A percentile compares a stretch with the other conserved stretches of the same genome.
Conservation (phyloP, 1,284 basidiomycete species). For the Tremellales sp. region DNA sequence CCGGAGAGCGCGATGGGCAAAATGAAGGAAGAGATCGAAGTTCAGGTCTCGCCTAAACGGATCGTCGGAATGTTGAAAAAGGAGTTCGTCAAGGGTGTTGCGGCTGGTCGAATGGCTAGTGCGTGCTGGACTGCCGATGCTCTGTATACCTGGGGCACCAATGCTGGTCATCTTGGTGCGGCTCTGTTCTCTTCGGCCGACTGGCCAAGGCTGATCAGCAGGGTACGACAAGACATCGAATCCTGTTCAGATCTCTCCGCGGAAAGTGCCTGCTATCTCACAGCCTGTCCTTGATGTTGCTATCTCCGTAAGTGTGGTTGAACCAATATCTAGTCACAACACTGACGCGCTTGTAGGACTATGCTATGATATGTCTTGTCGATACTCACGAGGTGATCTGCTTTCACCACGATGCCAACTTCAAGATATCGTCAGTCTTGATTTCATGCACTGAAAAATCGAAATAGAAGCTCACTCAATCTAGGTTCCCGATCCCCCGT, state of each 20-base stretch:
- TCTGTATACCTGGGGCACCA: slow-evolving; percentile 96
- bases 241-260: slow-evolving; percentile 72
- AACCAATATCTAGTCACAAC: slow-evolving; percentile 3
- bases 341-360: slow-evolving; percentile 57
- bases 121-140: slow-evolving; percentile 80
- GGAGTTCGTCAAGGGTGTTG: slow-evolving; percentile 73
- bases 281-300: slow-evolving; percentile 66
- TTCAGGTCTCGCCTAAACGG: slow-evolving; percentile 73
- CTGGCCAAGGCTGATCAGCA: slow-evolving; percentile 27
- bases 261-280: slow-evolving; percentile 74
- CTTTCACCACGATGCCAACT: slow-evolving; percentile 70
- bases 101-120: slow-evolving; percentile 81
- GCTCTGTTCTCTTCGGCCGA: not conserved
- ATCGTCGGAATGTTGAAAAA: slow-evolving; percentile 75
- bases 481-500: slow-evolving; percentile 63
- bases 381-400: slow-evolving; percentile 74
- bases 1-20: slow-evolving; percentile 27
- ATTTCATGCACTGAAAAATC: slow-evolving; percentile 9
- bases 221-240: slow-evolving; percentile 71
- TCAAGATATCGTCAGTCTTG: slow-evolving; percentile 63
- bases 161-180: slow-evolving; percentile 82
- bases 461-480: slow-evolving; percentile 8
- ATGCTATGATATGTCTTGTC: slow-evolving; percentile 74
- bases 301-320: slow-evolving; percentile 58
- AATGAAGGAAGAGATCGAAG: slow-evolving; percentile 52